Evolutionary conservation across 73 alveolate species (phyloP), one percentile per base, ranked within the genome.

Genomic region (Paramecium tetraurelia): DNA sequence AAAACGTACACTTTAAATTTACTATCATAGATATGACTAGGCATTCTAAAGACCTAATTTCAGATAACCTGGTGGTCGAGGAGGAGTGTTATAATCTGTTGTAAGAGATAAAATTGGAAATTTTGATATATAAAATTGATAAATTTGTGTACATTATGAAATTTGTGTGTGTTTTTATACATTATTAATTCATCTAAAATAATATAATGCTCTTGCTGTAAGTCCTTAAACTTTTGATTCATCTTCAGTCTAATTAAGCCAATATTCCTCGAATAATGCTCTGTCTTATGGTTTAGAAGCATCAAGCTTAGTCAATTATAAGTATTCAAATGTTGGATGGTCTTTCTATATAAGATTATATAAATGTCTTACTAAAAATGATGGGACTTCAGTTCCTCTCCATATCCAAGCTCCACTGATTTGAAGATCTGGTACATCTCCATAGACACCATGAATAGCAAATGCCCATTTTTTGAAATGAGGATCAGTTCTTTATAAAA

Each of bases 401-500:
- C 97, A 95, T 95, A 97, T 58, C 97, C 98, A 96, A 63, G 96
- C 97, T 59, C 99, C 99, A 85, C 93, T 95, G 50, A 97, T 95
- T 83, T 98, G 97, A 41, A 96, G 96, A 76, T 92, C 90, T 33
- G 98, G 99, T 58, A 95, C 99, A 29, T 93, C 98, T 24, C 99
- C 99, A 89, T 95, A 95, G 72, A 98, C 97, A 59, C 98, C 98
- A 58, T 93, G 94, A 24, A 92, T 94, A 35, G 98, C 99, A 86
- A 96, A 92, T 50, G 98, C 80, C 76, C 92, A 94, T 92, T 94
- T 96, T 70, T 96, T 96, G 58, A 96, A 85, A 38, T 85, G 94
- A 69, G 97, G 98, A 86, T 97, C 99, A 80, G 95, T 75, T 95
- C 99, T 96, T 88, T 98, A 96, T 43, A 98, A 83, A 94, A 98